Percentiles rank a stretch among this genome's conserved stretches.
Evolutionary conservation across 1,284 basidiomycete species (phyloP).

Genomic region (Somion occarium): DNA sequence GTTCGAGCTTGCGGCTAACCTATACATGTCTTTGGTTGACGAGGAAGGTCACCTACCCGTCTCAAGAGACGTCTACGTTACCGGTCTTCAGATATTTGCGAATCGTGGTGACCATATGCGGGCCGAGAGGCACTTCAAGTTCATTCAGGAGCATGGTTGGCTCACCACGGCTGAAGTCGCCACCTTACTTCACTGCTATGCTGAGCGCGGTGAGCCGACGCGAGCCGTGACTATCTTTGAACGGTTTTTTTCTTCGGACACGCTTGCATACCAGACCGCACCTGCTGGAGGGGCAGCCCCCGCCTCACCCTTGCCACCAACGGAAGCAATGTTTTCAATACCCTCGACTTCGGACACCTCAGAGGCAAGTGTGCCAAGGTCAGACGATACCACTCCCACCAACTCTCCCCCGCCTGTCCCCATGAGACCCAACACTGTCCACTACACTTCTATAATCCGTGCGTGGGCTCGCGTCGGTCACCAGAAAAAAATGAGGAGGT

Average conservation of each 20-base stretch:
- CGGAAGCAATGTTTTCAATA: conserved; percentile 6
- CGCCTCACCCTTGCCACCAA: neutral
- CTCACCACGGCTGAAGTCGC: conserved; percentile 31
- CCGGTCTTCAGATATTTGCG: conserved; percentile 46
- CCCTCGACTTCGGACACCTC: conserved; percentile 17
- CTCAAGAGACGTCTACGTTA: neutral
- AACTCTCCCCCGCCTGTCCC: neutral
- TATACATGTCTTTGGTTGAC: conserved; percentile 29
- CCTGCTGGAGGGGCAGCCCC: conserved; percentile 10
- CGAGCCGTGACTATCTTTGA: conserved; percentile 49
- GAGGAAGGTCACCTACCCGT: neutral
- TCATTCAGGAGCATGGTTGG: conserved; percentile 28
- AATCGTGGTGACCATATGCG: conserved; percentile 43
- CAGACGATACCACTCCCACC: neutral
- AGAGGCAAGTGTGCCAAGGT: neutral
- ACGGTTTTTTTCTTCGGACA: conserved; percentile 40
- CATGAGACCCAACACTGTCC: conserved; percentile 32
- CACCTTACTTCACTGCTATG: conserved; percentile 52
- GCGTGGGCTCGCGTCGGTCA: conserved; percentile 50
- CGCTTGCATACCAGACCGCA: conserved; percentile 1
- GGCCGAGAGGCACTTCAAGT: conserved; percentile 40
- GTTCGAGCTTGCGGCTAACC: conserved; percentile 38
- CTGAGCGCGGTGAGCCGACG: conserved; percentile 37
- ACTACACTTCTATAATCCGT: conserved; percentile 55
- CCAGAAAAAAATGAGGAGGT: conserved; percentile 46